Base-by-base conservation (phyloP, 2,329 filamentous ascomycete species). In the Arthrobotrys musiformis region DNA sequence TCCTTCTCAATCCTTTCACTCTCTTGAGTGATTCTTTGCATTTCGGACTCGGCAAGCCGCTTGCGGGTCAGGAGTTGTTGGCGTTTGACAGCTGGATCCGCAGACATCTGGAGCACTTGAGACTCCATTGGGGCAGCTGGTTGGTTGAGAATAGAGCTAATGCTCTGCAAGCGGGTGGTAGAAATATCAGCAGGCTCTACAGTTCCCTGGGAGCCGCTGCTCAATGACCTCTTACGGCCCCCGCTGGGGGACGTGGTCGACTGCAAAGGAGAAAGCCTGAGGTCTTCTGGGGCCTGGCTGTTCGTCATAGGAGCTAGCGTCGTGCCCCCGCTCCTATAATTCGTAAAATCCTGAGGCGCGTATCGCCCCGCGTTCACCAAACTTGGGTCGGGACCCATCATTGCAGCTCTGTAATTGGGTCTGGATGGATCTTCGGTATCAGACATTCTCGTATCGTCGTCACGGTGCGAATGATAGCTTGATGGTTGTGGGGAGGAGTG, bases 311-410 rank as follows among this genome's bases (percentile, higher is more conserved):
- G 73, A 6, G 73, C 63, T 6, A 77, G 22, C 19, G 73, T 77
- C 19, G 73, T 66, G 26, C 73, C 26, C 73, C 61, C 44, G 33
- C 37, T 62, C 17, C 66, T 30, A 30, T 77, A 70, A 44, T 77
- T 70, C 9, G 73, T 77, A 33, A 77, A 77, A 62, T 77, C 73
- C 13, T 77, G 66, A 42, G 73, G 73, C 17, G 73, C 73, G 17
- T 77, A 77, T 15, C 73, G 58, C 11, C 63, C 73, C 2, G 66
- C 35, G 3, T 67, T 70, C 30, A 63, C 30, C 30, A 67, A 46
- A 22, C 40, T 66, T 5, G 66, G 66, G 46, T 77, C 73, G 7
- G 73, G 73, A 4, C 73, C 73, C 15, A 77, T 70, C 73, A 77
- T 70, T 13, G 73, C 73, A 22, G 66, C 73, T 40, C 66, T 60